Evolutionary conservation across 495 filamentous ascomycete species (phyloP), one percentile per base, ranked within the genome.

Genomic region (Chaetomium fimeti): DNA sequence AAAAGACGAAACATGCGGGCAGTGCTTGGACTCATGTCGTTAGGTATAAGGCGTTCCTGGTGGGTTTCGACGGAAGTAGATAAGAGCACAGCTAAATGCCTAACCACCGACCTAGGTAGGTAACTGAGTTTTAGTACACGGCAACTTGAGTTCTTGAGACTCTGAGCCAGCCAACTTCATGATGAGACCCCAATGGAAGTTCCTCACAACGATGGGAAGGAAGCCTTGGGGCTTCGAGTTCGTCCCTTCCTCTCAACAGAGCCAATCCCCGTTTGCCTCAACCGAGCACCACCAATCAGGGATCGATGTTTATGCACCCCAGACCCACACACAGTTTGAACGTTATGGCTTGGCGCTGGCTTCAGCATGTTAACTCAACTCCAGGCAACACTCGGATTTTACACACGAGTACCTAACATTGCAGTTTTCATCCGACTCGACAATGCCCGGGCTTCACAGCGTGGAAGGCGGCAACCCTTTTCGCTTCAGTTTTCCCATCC

Each of bases 271-370:
- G 42, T 24, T 11, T 4, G n/a, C 45, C 28, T 28, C 20, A 5
- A 4, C 15, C 6, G 4, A 8, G 4, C n/a, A 1, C 36, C 55
- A 27, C 55, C 55, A 27, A 43, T 32, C 55, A 57, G 45, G n/a
- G 29, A 22, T 28, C 22, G 45, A 36, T 11, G 7, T 11, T 11
- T 36, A 43, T 29, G 22, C 54, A 57, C 32, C 54, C 54, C 25
- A 15, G 36, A 16, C 32, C 13, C 40, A 11, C 20, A 1, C 20
- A 16, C 29, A 57, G 54, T n/a, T 28, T 20, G 2, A 22, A 32
- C 7, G 29, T 32, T 58, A 57, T 57, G 24, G 56, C 56, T 58
- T 43, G 56, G 38, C 24, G n/a, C 6, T 57, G 55, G 56, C 40
- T 58, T 45, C 29, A 18, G 7, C 32, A 9, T 36, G 8, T 9